Conservation (phyloP, 192 early-diverging fungal species). For the Thamnidium elegans region DNA sequence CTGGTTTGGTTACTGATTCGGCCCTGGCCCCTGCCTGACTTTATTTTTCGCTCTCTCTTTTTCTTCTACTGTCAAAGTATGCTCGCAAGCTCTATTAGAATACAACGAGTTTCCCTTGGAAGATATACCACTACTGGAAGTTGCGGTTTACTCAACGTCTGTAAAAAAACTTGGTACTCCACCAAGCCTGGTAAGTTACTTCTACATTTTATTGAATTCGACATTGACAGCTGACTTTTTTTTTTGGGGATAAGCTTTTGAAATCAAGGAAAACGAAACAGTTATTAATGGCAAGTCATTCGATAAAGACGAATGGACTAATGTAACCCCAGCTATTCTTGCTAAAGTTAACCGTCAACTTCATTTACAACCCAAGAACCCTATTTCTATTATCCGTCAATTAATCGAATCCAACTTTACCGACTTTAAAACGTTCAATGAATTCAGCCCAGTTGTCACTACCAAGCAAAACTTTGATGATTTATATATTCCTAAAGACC, state of each 20-base stretch:
- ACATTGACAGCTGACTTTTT: not conserved
- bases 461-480: constrained; percentile 90
- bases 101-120: not conserved
- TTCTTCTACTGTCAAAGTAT: not conserved
- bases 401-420: constrained; percentile 76
- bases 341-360: constrained; percentile 73
- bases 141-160: not conserved
- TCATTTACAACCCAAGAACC: constrained; percentile 77
- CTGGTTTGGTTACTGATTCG: too few species aligned
- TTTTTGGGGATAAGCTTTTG: not conserved
- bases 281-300: constrained; percentile 42
- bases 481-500: constrained; percentile 77
- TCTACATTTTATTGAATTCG: not conserved
- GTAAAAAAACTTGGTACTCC: not conserved
- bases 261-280: constrained; percentile 12
- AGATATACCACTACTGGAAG: not conserved
- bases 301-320: constrained; percentile 67
- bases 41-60: not conserved
- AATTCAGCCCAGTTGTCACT: constrained; percentile 79
- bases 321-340: constrained; percentile 72
- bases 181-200: not conserved
- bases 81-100: not conserved
- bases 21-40: too few species aligned
- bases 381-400: constrained; percentile 81
- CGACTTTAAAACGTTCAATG: constrained; percentile 57